Percentiles rank a stretch among this genome's conserved stretches.
phyloP scores from a whole-genome alignment of 176 grass and related monocot species.

The Carex cristatella region DNA sequence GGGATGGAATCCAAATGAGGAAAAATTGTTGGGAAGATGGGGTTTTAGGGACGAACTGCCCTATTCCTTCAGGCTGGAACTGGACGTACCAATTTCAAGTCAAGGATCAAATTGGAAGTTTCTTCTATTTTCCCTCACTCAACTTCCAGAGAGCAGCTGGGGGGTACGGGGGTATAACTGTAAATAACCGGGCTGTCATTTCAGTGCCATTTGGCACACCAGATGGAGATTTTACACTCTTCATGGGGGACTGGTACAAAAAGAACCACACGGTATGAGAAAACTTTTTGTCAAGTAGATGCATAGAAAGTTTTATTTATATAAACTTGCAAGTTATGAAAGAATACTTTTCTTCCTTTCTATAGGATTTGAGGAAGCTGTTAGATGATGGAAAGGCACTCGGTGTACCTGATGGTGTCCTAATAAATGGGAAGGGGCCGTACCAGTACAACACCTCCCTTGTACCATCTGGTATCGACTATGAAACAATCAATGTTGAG shows the following conservation, averaged over 20 bases:
- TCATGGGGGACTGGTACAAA: constrained; percentile 94
- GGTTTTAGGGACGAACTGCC: constrained; percentile 80
- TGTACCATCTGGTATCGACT: constrained; percentile 56
- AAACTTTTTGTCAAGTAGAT: not conserved
- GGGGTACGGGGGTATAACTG: constrained; percentile 73
- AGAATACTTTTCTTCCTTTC: not conserved
- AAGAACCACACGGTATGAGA: constrained; percentile 59
- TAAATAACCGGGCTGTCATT: constrained; percentile 68
- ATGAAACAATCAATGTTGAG: constrained; percentile 82
- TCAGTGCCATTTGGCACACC: constrained; percentile 69
- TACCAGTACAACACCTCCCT: constrained; percentile 80
- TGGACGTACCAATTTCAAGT: constrained; percentile 98
- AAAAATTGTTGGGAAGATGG: constrained; percentile 90
- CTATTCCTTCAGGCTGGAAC: constrained; percentile 82
- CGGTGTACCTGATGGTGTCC: constrained; percentile 70
- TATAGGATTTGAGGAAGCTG: constrained; percentile 63
- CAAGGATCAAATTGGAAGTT: constrained; percentile 97
- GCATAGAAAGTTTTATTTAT: not conserved
- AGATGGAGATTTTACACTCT: constrained; percentile 61
- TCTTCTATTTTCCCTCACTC: constrained; percentile 95
- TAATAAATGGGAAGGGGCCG: constrained; percentile 93
- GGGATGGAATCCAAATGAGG: constrained; percentile 79
- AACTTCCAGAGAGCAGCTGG: constrained; percentile 64
- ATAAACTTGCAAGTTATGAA: not conserved
- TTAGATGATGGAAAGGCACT: constrained; percentile 75